A percentile compares a stretch with the other conserved stretches of the same genome.
Conservation (phyloP, 805 yeast species). For the Limtongia smithiae region DNA sequence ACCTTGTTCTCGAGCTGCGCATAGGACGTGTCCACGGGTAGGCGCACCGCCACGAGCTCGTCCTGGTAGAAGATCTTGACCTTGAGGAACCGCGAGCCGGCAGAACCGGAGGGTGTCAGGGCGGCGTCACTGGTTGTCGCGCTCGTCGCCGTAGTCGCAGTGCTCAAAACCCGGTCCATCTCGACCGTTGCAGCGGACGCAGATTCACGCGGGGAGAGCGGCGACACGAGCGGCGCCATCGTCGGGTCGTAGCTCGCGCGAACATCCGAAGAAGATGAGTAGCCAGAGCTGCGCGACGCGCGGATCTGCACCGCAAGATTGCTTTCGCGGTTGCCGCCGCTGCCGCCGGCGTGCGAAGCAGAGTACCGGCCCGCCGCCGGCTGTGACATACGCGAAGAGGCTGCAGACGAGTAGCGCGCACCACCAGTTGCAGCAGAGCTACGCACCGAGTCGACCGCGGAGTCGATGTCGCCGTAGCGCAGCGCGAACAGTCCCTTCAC, state of each 20-base stretch:
- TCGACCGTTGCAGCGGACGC: constrained; percentile 10
- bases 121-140: constrained; percentile 6
- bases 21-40: constrained; percentile 37
- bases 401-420: not conserved
- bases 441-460: constrained; percentile 18
- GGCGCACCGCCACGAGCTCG: constrained; percentile 41
- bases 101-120: constrained; percentile 5
- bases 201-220: too few relatives aligned
- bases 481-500: constrained; percentile 71
- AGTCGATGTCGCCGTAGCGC: constrained; percentile 59
- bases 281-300: too few relatives aligned
- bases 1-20: constrained; percentile 35
- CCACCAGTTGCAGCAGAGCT: not conserved
- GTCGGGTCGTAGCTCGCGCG: constrained; percentile 10
- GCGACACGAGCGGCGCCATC: not conserved
- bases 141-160: too few relatives aligned
- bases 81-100: constrained; percentile 31
- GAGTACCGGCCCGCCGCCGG: too few relatives aligned
- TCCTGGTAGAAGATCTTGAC: constrained; percentile 40
- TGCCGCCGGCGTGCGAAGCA: too few relatives aligned
- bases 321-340: too few relatives aligned
- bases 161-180: constrained; percentile 12
- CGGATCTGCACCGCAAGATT: too few relatives aligned
- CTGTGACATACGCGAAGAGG: too few relatives aligned
- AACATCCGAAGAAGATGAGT: constrained; percentile 7